Base-by-base conservation (phyloP, 768 basidiomycete species). In the Russula lepida region DNA sequence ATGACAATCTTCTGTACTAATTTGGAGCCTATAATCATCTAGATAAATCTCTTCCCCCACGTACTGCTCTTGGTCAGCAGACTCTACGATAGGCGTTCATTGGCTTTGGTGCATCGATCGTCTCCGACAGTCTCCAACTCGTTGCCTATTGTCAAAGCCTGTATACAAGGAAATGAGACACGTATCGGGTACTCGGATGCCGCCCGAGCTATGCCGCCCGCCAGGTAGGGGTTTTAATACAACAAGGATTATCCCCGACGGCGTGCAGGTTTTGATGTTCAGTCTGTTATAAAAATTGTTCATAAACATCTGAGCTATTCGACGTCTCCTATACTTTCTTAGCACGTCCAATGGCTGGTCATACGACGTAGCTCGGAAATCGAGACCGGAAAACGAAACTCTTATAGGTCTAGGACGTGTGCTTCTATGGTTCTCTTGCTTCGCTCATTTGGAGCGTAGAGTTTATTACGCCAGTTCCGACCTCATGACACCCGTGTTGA, bases 101-200 rank as follows among this genome's bases (percentile, higher is more conserved):
- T 64, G 95, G 94, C 1, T 98, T 98, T 72, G 78, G 75, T 30
- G 92, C 94, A 1, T 92, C 91, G 4, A 77, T 97, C 55, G 78
- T 85, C 2, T 94, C 91, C 12, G 95, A 98, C 70, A 88, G 70
- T 88, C 44, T 91, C 88, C 47, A 98, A 98, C 75, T 92, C 88
- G 6, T 76, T 98, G 1, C 83, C 92, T 21, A 94, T 98, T 2
- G 74, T 98, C 69, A 98, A 98, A 80, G 98, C 95, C 0, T 98
- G 95, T 74, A 78, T 95, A 17, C 95, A 98, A 71, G 92, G 95
- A 33, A 84, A 93, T 69, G 85, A 88, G 62, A 83, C 82, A 4
- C 81, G 83, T 32, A 86, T 98, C 17, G 82, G 86, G 1, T 98
- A 98, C 70, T 58, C 78, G 4, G 82, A 85, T 54, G 90, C 92